A percentile compares a stretch with the other conserved stretches of the same genome.
Conservation (phyloP, 1,284 basidiomycete species). For the Malassezia slooffiae region DNA sequence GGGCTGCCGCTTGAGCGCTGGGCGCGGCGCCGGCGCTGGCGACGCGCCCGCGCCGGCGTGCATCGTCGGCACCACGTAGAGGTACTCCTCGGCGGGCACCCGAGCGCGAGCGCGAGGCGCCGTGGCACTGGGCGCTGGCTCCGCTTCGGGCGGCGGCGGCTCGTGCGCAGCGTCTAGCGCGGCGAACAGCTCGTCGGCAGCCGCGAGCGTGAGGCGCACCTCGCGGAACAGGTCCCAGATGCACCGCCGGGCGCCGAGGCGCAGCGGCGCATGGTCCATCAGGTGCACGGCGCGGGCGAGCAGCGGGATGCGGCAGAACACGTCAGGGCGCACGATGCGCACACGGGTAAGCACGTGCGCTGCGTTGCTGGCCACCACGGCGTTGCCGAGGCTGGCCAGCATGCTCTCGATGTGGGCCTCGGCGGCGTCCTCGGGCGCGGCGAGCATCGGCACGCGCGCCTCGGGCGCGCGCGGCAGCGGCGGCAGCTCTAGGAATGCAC, state of each 20-base stretch:
- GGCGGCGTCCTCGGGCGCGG: conserved; percentile 52
- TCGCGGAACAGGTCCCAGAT: conserved; percentile 80
- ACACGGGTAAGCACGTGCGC: conserved; percentile 28
- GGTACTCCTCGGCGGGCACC: too few species aligned
- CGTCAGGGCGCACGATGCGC: conserved; percentile 51
- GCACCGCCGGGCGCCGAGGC: conserved; percentile 69
- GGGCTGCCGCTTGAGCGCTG: background rate
- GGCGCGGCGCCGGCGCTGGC: background rate
- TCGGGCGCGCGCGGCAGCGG: background rate
- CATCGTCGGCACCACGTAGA: too few species aligned
- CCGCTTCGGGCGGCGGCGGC: conserved; percentile 1
- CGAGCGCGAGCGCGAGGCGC: background rate
- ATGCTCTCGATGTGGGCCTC: conserved; percentile 79
- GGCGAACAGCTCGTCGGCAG: background rate
- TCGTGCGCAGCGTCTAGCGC: background rate
- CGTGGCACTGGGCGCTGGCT: conserved; percentile 1
- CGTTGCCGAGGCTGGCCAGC: conserved; percentile 87
- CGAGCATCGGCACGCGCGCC: background rate
- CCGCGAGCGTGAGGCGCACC: conserved; percentile 37
- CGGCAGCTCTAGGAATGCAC: conserved; percentile 63
- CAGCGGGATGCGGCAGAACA: conserved; percentile 26
- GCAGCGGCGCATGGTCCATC: conserved; percentile 57
- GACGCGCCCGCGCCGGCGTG: background rate
- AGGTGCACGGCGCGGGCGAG: conserved; percentile 30
- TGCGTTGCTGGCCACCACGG: conserved; percentile 63